phyloP scores from a whole-genome alignment of 2,329 filamentous ascomycete species.

The Ophiosphaerella korrae region DNA sequence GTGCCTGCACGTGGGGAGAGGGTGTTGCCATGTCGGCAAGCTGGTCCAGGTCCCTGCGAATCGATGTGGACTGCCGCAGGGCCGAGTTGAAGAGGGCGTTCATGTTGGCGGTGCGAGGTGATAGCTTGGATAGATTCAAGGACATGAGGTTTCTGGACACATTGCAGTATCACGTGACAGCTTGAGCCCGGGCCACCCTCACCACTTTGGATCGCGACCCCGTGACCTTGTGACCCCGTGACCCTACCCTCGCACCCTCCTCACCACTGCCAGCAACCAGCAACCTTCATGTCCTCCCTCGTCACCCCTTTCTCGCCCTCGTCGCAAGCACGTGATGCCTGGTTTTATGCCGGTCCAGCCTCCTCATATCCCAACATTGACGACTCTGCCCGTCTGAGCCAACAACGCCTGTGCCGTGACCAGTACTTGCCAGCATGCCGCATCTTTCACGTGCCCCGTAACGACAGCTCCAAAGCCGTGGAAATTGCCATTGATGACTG shows the following conservation, averaged over 20 bases:
- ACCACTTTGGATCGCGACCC: no score
- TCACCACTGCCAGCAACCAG: no score
- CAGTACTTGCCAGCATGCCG: constrained; percentile 24
- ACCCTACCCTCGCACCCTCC: no score
- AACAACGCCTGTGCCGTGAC: constrained; percentile 22
- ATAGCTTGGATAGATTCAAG: no score
- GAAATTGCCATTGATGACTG: constrained; percentile 33
- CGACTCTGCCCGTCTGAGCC: constrained; percentile 15
- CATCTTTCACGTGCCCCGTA: constrained; percentile 29
- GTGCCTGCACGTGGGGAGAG: constrained; percentile 66
- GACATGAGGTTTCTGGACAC: constrained; percentile 26
- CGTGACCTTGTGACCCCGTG: no score
- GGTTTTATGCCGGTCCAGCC: constrained; percentile 29
- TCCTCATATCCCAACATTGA: constrained; percentile 27
- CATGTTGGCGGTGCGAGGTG: constrained; percentile 50
- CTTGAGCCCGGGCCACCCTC: no score
- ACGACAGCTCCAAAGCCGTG: constrained; percentile 22
- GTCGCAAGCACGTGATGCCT: constrained; percentile 25
- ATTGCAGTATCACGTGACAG: constrained; percentile 33
- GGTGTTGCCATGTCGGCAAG: constrained; percentile 66
- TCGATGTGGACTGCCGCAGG: constrained; percentile 79
- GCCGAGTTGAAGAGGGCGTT: constrained; percentile 86
- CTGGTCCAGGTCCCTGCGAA: constrained; percentile 75
- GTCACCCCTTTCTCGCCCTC: constrained; percentile 27
- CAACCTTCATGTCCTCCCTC: constrained; percentile 20